phyloP scores from a whole-genome alignment of 2,329 filamentous ascomycete genomes.

The Diaporthe sp. region DNA sequence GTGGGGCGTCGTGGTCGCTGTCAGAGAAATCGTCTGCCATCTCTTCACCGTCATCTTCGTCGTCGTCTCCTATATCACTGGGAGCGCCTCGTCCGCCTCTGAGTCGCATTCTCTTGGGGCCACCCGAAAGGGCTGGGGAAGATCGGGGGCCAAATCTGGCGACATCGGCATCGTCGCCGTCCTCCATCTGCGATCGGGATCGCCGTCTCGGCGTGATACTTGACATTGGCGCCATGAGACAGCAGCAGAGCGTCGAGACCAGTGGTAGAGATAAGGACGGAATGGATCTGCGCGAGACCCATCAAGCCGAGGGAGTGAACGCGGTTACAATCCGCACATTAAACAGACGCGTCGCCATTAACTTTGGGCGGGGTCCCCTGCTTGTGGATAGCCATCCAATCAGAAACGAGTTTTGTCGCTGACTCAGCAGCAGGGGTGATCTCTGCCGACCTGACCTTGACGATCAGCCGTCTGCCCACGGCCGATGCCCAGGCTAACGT shows the following conservation, averaged over 20 bases:
- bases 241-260: background rate
- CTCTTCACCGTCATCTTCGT: conserved; percentile 36
- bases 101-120: conserved; percentile 50
- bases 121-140: conserved; percentile 41
- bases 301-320: conserved; percentile 10
- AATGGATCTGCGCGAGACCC: conserved; percentile 3
- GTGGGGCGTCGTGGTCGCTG: conserved; percentile 37
- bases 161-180: conserved; percentile 47
- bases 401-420: background rate
- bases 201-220: conserved; percentile 50
- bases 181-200: conserved; percentile 54
- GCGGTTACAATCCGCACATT: conserved; percentile 4
- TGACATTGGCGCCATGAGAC: conserved; percentile 40
- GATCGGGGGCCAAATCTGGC: conserved; percentile 37
- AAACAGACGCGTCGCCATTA: conserved; percentile 31
- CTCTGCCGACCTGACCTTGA: background rate
- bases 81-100: conserved; percentile 37
- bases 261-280: background rate
- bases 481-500: background rate
- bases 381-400: background rate
- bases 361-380: conserved; percentile 21
- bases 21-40: conserved; percentile 32
- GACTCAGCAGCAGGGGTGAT: background rate
- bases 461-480: background rate
- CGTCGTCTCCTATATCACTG: conserved; percentile 34